Conservation (phyloP, 2,329 filamentous ascomycete genomes). For the Fusarium avenaceum region DNA sequence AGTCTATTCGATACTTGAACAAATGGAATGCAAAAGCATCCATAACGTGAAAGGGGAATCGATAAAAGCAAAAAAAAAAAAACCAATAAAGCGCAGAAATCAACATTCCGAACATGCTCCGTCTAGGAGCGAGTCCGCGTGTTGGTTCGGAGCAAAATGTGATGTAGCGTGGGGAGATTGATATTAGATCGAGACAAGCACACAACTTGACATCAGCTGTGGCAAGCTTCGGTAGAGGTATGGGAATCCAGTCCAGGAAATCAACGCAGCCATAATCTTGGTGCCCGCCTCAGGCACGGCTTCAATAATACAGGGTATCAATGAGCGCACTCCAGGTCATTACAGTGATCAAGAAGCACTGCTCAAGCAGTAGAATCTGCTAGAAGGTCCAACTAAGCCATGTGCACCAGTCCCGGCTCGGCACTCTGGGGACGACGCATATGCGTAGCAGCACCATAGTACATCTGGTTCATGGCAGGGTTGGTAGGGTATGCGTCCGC, state of each 20-base stretch:
- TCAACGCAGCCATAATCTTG: constrained; percentile 37
- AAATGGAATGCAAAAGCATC: constrained; percentile 44
- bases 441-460: constrained; percentile 74
- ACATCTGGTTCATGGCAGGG: constrained; percentile 74
- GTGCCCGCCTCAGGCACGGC: constrained; percentile 31
- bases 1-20: constrained; percentile 50
- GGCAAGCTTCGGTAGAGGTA: constrained; percentile 30
- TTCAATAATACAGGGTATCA: constrained; percentile 47
- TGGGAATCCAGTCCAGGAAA: constrained; percentile 39
- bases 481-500: constrained; percentile 74
- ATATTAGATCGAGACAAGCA: constrained; percentile 44
- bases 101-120: constrained; percentile 45
- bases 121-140: constrained; percentile 46
- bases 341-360: constrained; percentile 9
- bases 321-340: constrained; percentile 28
- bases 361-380: constrained; percentile 27
- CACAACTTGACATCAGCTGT: constrained; percentile 38
- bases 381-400: constrained; percentile 53
- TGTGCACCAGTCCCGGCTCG: constrained; percentile 68
- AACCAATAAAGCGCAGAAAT: constrained; percentile 30
- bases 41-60: constrained; percentile 44
- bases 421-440: constrained; percentile 82
- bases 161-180: constrained; percentile 11
- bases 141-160: constrained; percentile 11
- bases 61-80: constrained; percentile 30